A percentile compares a stretch with the other conserved stretches of the same genome.
Conservation (phyloP, 2,329 filamentous ascomycete species). For the Cordyceps militaris region DNA sequence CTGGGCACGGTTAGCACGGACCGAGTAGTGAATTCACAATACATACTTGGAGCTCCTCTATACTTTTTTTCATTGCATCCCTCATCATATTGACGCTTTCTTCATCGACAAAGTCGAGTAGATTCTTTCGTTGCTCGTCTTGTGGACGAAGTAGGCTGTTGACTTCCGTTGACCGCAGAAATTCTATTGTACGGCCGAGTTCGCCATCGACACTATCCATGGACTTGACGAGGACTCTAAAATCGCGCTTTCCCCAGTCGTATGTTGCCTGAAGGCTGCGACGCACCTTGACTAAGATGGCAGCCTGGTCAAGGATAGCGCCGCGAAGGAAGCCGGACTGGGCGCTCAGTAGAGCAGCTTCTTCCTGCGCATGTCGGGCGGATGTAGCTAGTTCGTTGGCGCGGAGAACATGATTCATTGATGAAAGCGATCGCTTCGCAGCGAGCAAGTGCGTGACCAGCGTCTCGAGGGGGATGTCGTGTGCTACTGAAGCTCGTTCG, state of each 20-base stretch:
- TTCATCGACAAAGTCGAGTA: conserved; percentile 74
- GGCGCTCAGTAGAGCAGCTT: conserved; percentile 66
- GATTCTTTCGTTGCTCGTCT: conserved; percentile 51
- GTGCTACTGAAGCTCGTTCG: conserved; percentile 11
- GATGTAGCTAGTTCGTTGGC: conserved; percentile 79
- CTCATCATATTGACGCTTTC: conserved; percentile 59
- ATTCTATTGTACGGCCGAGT: conserved; percentile 59
- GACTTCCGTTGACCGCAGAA: conserved; percentile 57
- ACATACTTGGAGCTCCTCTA: conserved; percentile 60
- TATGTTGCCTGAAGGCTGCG: conserved; percentile 48
- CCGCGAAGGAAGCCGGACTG: conserved; percentile 60
- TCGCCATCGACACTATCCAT: conserved; percentile 61
- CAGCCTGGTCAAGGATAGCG: conserved; percentile 51
- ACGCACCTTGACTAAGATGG: conserved; percentile 44
- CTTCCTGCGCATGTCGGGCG: conserved; percentile 69
- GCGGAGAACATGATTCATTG: conserved; percentile 73
- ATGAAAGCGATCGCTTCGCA: conserved; percentile 79
- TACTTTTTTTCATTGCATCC: conserved; percentile 60
- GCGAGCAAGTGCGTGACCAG: conserved; percentile 79
- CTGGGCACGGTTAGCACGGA: conserved; percentile 26
- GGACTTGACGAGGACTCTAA: conserved; percentile 52
- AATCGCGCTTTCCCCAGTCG: conserved; percentile 51
- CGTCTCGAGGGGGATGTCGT: conserved; percentile 52
- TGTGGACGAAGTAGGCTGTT: conserved; percentile 55
- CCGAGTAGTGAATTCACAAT: conserved; percentile 10